Evolutionary conservation across 345 rosid species (phyloP), one percentile per base, ranked within the genome.

Genomic region (Triadica sebifera): DNA sequence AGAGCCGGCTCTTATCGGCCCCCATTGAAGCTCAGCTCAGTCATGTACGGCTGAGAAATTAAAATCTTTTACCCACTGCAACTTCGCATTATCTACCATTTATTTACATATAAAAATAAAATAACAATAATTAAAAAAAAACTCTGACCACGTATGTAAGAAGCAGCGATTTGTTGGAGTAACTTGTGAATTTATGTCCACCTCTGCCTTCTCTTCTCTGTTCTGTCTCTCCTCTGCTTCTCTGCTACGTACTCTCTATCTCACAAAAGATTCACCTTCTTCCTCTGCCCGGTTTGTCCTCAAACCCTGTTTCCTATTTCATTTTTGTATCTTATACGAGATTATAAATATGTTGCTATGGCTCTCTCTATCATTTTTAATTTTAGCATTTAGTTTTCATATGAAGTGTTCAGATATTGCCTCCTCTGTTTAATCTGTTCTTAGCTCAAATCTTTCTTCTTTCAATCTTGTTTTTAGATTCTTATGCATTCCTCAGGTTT

Each of bases 91-190:
- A 19, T 56, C 61, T 57, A 20, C 49, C 3, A 0, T 41, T 25
- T 37, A 41, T 9, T 59, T 59, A 0, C 34, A 22, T 24, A 2
- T 2, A 19, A 10, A 24, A 34, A 5, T n/a, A 43, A 67, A 17
- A 58, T 15, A 11, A 9, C 6, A 65, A 45, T 39, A 24, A 13
- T 12, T 0, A 11, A 65, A 70, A 74, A 77, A 67, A 52, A 69
- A 9, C 29, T 24, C 60, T 20, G 43, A 39, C 73, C 51, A 53
- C 50, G 20, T 65, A 20, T 43, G 58, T 16, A 29, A 13, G 11
- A 20, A 68, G 71, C 73, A 69, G 81, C 56, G 41, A 65, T 63
- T 67, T 76, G 65, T 57, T 77, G 49, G 88, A 85, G 84, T 74
- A 70, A n/a, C 72, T 67, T 65, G 61, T 37, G 67, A 78, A 79